Evolutionary conservation across 1,284 basidiomycete genomes (phyloP).

Genomic region (Crucibulum parvulum): DNA sequence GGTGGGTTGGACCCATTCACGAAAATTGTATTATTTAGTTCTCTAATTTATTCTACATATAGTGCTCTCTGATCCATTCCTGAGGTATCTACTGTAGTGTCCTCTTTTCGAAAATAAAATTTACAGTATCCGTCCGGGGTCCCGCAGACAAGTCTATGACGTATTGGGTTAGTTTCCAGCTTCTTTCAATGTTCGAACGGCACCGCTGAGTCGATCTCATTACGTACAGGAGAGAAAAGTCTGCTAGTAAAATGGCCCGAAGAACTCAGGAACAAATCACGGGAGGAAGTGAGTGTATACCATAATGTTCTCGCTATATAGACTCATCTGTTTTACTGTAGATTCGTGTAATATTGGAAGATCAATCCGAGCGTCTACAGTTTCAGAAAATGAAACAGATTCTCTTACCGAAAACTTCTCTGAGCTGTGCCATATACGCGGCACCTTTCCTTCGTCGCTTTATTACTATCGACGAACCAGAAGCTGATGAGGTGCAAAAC

Average conservation of each 20-base stretch:
- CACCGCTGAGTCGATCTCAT: not conserved
- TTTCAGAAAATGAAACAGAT: no score
- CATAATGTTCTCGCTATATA: not conserved
- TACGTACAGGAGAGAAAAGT: conserved; percentile 56
- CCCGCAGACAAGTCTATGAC: conserved; percentile 73
- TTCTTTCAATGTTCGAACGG: not conserved
- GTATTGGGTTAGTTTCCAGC: conserved; percentile 57
- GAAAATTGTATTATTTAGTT: conserved; percentile 6
- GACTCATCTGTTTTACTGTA: not conserved
- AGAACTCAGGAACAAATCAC: conserved; percentile 49
- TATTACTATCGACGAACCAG: no score
- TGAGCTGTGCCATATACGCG: no score
- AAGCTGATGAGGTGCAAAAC: no score
- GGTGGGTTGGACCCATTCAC: conserved; percentile 44
- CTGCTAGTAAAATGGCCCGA: conserved; percentile 48
- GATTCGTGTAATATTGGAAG: not conserved
- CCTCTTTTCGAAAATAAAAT: not conserved
- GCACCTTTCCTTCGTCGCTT: no score
- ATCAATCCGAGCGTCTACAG: no score
- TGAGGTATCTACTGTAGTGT: conserved; percentile 52
- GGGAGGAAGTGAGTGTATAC: conserved; percentile 54
- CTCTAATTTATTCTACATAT: conserved; percentile 6
- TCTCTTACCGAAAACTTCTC: no score
- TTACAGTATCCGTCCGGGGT: not conserved
- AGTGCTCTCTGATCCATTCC: conserved; percentile 81